Evolutionary conservation across 2,329 filamentous ascomycete species (phyloP).

Genomic region (Botryotinia calthae): DNA sequence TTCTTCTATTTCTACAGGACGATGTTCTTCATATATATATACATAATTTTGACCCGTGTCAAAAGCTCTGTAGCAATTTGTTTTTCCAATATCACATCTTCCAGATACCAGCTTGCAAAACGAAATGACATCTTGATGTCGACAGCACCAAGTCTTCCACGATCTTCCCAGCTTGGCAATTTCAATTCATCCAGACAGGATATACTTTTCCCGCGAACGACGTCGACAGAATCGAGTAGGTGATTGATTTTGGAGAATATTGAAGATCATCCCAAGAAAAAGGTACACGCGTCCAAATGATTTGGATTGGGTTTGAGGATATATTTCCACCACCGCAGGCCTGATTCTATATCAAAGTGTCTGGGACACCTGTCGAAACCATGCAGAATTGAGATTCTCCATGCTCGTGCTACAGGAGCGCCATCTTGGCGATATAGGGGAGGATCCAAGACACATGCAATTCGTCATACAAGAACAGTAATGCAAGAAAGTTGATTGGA

Average conservation of each 20-base stretch:
- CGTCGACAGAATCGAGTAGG: not conserved
- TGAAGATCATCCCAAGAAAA: not conserved
- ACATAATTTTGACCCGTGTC: not conserved
- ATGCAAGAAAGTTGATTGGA: not conserved
- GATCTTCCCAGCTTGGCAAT: not conserved
- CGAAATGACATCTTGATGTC: not conserved
- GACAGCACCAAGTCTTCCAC: not conserved
- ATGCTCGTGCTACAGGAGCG: not conserved
- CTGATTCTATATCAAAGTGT: not conserved
- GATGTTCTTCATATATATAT: not conserved
- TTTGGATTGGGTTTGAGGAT: slow-evolving; percentile 3
- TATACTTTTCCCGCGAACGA: not conserved
- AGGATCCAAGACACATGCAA: not conserved
- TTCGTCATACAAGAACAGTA: not conserved
- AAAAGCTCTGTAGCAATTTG: not conserved
- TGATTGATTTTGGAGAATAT: not conserved
- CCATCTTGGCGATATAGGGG: slow-evolving; percentile 1
- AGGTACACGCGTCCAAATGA: slow-evolving; percentile 4
- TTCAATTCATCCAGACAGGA: slow-evolving; percentile 2
- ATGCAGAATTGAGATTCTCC: not conserved
- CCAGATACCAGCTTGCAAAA: not conserved
- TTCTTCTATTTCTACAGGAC: not conserved
- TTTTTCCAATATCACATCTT: not conserved
- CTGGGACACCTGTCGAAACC: not conserved
- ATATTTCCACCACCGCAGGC: not conserved